These are phyloP conservation scores for Aphanoascus verrucosus DNA, from an alignment of 2,329 filamentous ascomycete genomes.

Conservation along the genomic window DNA sequence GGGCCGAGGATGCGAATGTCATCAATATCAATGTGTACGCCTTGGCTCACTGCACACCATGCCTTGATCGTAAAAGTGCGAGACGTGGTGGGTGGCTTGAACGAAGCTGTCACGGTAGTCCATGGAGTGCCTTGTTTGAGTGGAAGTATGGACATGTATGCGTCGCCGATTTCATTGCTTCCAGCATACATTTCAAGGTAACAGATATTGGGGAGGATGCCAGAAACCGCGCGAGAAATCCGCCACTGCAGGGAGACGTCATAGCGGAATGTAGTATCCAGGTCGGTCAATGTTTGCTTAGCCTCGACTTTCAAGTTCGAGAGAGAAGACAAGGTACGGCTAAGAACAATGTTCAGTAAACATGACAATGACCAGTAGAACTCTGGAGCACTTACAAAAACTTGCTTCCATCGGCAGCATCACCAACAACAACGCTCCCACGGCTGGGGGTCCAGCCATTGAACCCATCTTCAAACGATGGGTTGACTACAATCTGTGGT, in stretches of 20 bases:
- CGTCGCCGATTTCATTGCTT: not conserved
- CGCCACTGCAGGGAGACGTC: constrained; percentile 2
- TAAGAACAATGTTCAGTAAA: not conserved
- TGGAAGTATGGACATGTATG: not conserved
- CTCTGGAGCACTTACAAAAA: not conserved
- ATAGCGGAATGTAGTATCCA: not conserved
- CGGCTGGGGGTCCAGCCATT: not conserved
- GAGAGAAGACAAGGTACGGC: not conserved
- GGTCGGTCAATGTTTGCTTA: not conserved
- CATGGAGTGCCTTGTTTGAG: not conserved
- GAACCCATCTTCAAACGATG: constrained; percentile 1
- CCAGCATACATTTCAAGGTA: not conserved
- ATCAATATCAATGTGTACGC: constrained; percentile 2
- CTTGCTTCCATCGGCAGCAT: not conserved
- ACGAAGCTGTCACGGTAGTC: not conserved
- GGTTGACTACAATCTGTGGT: not conserved
- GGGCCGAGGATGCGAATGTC: not conserved
- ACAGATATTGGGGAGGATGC: not conserved
- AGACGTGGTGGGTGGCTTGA: not conserved
- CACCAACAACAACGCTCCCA: not conserved
- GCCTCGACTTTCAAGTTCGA: not conserved
- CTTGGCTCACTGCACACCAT: not conserved
- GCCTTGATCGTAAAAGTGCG: not conserved
- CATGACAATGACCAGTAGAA: not conserved
- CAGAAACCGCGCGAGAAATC: not conserved